Conservation (phyloP, 2,329 filamentous ascomycete genomes). For the Aspergillus spinulosporus region DNA sequence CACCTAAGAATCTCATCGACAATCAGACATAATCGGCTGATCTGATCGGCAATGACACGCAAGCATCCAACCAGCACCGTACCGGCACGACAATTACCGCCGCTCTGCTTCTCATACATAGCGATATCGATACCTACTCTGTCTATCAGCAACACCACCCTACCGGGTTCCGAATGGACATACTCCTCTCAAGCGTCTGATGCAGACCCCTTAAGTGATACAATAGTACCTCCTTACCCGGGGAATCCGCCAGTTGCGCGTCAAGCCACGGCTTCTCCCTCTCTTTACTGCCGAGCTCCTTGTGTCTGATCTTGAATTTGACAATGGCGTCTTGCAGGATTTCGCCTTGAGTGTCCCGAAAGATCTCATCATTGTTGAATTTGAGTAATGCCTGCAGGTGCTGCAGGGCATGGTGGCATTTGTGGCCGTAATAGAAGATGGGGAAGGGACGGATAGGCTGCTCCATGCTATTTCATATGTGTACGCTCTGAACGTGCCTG, state of each 20-base stretch:
- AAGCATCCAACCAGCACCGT: neutral
- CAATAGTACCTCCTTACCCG: neutral
- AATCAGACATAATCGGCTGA: neutral
- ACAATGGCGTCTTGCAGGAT: neutral
- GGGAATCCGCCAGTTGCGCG: neutral
- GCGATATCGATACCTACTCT: neutral
- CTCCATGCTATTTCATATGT: neutral
- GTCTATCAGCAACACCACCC: neutral
- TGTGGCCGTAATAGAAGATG: neutral
- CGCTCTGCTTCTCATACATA: neutral
- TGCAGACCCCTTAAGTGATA: neutral
- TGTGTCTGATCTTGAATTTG: neutral
- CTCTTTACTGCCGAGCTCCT: neutral
- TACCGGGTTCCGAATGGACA: neutral
- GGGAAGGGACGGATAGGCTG: neutral
- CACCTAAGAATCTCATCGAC: neutral
- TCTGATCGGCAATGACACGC: neutral
- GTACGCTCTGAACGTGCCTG: neutral
- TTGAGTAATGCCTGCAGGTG: neutral
- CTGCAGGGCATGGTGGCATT: neutral
- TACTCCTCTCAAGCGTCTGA: neutral
- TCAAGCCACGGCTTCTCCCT: neutral
- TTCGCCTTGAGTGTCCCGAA: neutral
- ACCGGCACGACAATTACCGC: neutral
- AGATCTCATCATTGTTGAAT: neutral